Base-by-base conservation (phyloP, 2,329 filamentous ascomycete species). In the Penicillium sp. region DNA sequence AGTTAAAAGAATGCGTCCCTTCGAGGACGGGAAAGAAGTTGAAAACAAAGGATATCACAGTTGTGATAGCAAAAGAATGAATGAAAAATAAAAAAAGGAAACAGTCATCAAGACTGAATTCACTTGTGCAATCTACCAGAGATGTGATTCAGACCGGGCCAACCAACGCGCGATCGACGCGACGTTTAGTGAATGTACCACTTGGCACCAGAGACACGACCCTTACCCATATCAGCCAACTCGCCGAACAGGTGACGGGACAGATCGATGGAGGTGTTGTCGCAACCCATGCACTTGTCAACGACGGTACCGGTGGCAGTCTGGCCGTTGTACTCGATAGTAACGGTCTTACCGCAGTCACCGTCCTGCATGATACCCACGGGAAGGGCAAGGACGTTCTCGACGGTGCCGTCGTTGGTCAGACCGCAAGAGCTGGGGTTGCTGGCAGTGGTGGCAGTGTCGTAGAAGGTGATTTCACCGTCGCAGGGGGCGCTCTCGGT, bases 251-350 rank as follows among this genome's bases (percentile, higher is more conserved):
- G 70, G 59, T 77, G 75, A 53, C 75, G 69, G 56, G 78, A 81
- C 57, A 86, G 75, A 62, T 89, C 86, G 41, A 89, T 79, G 60
- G 77, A 73, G 34, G 66, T 56, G 29, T 60, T 44, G 53, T 41
- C 62, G 68, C 88, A 93, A 60, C 84, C 84, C 71, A 80, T 80
- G 77, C 88, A 93, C 74, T 88, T 89, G 75, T 93, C 88, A 44
- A 78, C 79, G 53, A 91, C 80, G 3, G 61, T 78, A 53, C 82
- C 87, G 2, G 68, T 74, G 59, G 75, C 66, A 2, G 76, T 77
- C 67, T 80, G 79, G 67, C 86, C 86, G 41, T 78, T 75, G 65
- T 75, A 75, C 34, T 62, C 72, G 72, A 90, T 81, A 57, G 78
- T 83, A 63, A 91, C 79, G 41, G 72, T 81, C 73, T 82, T 79